phyloP scores from a whole-genome alignment of 2,329 filamentous ascomycete species.

The Colletotrichum melonis region DNA sequence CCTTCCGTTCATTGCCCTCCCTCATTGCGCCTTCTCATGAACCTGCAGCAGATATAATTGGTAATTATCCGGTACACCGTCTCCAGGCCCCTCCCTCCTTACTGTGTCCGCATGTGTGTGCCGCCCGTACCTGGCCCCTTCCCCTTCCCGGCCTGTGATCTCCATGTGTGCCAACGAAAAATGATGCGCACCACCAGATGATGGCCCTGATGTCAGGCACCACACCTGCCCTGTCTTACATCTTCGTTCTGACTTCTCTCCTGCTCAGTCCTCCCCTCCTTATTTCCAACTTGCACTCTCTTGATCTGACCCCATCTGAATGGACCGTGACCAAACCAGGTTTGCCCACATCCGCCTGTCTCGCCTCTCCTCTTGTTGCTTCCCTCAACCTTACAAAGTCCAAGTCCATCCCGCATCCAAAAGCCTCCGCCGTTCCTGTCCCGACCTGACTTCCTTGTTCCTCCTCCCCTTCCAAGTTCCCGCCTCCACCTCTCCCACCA shows the following conservation, averaged over 20 bases:
- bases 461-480: constrained; percentile 13
- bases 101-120: constrained; percentile 20
- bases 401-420: constrained; percentile 31
- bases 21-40: neutral
- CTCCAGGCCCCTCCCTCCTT: neutral
- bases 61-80: constrained; percentile 29
- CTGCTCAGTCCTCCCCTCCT: constrained; percentile 1
- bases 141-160: constrained; percentile 27
- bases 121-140: constrained; percentile 29
- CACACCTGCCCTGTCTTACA: constrained; percentile 1
- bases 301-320: neutral
- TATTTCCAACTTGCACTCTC: constrained; percentile 17
- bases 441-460: constrained; percentile 1
- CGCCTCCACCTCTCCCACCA: constrained; percentile 19
- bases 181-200: constrained; percentile 18
- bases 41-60: neutral
- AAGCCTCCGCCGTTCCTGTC: constrained; percentile 13
- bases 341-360: constrained; percentile 2
- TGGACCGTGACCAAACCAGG: neutral
- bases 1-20: neutral
- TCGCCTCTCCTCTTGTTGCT: neutral
- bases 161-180: neutral
- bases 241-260: neutral
- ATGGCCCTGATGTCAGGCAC: constrained; percentile 31
- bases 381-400: constrained; percentile 28